Evolutionary conservation across 2,329 filamentous ascomycete species (phyloP).

Genomic region (Fusarium incarnatum): DNA sequence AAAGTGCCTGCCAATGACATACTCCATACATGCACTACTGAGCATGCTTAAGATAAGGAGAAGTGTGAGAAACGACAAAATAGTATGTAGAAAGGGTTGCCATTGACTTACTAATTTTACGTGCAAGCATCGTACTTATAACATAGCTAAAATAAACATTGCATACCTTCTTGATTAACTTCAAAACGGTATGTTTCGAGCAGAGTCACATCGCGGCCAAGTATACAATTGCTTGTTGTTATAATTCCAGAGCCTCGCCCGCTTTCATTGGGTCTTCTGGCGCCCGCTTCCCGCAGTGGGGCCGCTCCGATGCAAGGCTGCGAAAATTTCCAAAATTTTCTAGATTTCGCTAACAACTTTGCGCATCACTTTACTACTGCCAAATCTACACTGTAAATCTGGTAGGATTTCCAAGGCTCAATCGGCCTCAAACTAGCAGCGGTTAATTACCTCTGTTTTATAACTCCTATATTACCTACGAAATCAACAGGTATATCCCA

Average conservation of each 20-base stretch:
- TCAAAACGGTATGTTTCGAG: no score
- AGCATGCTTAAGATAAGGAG: neutral
- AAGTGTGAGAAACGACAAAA: neutral
- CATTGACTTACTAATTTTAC: neutral
- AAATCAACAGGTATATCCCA: neutral
- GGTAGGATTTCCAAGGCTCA: conserved; percentile 33
- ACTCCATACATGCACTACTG: neutral
- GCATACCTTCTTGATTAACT: neutral
- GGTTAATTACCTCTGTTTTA: neutral
- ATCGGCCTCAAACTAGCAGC: conserved; percentile 21
- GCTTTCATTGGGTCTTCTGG: conserved; percentile 9
- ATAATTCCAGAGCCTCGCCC: conserved; percentile 38
- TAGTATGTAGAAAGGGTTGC: neutral
- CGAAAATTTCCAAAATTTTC: conserved; percentile 45
- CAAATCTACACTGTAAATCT: conserved; percentile 13
- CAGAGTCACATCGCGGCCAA: neutral
- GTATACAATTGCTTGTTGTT: neutral
- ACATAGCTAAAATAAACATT: neutral
- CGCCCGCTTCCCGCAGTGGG: conserved; percentile 41
- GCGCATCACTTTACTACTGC: conserved; percentile 12
- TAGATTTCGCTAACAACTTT: conserved; percentile 35
- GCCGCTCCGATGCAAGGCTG: conserved; percentile 41
- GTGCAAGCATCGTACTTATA: neutral
- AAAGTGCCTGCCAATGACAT: neutral
- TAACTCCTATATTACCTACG: neutral